These are phyloP conservation scores for Trichomonas gallinae DNA, from an alignment of 208 protist genomes.

Conservation along the genomic window DNA sequence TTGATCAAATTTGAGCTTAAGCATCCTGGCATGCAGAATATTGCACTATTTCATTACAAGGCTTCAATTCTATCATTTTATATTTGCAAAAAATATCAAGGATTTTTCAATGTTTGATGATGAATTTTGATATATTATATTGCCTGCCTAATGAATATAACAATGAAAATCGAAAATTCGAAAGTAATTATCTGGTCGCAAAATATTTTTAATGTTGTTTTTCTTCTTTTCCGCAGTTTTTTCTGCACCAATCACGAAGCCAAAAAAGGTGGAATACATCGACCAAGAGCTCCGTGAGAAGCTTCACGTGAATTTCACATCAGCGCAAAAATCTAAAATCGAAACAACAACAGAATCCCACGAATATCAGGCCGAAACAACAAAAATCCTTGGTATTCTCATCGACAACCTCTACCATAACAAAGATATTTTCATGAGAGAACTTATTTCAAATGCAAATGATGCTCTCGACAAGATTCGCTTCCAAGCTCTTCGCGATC, in stretches of 20 bases:
- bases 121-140: too few relatives aligned
- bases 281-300: neutral
- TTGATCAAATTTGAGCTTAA: too few relatives aligned
- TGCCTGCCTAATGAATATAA: neutral
- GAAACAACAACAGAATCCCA: neutral
- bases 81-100: too few relatives aligned
- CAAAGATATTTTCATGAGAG: conserved; percentile 95
- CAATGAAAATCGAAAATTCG: neutral
- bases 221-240: neutral
- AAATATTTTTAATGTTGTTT: neutral
- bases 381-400: conserved; percentile 89
- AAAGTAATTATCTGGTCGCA: neutral
- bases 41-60: too few relatives aligned
- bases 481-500: neutral
- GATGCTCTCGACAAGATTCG: conserved; percentile 97
- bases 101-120: too few relatives aligned
- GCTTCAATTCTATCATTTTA: too few relatives aligned
- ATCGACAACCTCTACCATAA: conserved; percentile 98
- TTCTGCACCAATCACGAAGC: neutral
- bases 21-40: too few relatives aligned
- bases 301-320: neutral
- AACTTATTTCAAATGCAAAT: conserved; percentile 98
- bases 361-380: conserved; percentile 58
- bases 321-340: neutral
- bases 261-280: neutral